Percentiles rank a stretch among this genome's conserved stretches.
These are phyloP conservation scores for Taphrina betulina DNA, from an alignment of 1,139 yeast species.

Conservation along the genomic window DNA sequence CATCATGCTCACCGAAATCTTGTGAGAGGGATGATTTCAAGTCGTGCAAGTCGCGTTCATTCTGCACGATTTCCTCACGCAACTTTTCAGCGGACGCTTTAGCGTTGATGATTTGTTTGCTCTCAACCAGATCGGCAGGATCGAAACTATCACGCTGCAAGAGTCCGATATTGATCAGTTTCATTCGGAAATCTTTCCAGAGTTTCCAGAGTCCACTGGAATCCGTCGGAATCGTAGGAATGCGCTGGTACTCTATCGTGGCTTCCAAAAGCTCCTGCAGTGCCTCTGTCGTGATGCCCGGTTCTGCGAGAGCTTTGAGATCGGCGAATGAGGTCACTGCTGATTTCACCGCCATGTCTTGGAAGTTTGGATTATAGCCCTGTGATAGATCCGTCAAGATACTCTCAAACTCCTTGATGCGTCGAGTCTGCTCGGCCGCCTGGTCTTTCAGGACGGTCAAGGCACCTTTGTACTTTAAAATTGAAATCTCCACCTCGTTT, in stretches of 20 bases:
- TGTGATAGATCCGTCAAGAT: conserved; percentile 52
- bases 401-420: conserved; percentile 39
- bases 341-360: conserved; percentile 79
- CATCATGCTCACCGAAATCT: conserved; percentile 58
- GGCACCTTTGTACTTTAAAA: conserved; percentile 33
- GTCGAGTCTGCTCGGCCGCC: conserved; percentile 40
- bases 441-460: conserved; percentile 41
- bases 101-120: conserved; percentile 8
- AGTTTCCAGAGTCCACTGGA: not conserved
- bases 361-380: conserved; percentile 83
- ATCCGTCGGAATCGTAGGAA: not conserved
- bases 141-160: conserved; percentile 2
- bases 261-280: not conserved
- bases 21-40: conserved; percentile 28
- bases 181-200: not conserved
- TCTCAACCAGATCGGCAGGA: conserved; percentile 4
- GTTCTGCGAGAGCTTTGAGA: conserved; percentile 1
- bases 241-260: not conserved
- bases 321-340: conserved; percentile 62
- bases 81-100: not conserved
- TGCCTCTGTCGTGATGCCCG: not conserved
- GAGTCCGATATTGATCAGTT: conserved; percentile 3
- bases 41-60: conserved; percentile 31
- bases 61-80: not conserved
- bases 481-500: conserved; percentile 28